Conservation (phyloP, 306 rosid genomes). For the Crotalaria pallida region DNA sequence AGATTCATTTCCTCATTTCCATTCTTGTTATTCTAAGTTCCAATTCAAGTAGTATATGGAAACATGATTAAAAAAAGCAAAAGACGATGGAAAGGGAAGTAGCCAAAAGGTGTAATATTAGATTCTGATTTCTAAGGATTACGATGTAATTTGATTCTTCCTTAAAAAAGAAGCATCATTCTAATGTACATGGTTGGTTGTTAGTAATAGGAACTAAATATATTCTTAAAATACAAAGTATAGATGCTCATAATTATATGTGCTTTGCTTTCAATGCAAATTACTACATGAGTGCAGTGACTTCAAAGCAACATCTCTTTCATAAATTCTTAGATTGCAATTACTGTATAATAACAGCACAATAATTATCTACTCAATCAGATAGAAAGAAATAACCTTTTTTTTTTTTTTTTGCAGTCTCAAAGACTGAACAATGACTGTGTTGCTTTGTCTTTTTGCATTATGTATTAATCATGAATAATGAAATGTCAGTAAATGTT, state of each 20-base stretch:
- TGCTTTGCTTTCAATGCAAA: constrained; percentile 38
- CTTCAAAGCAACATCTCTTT: constrained; percentile 48
- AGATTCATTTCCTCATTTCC: neutral
- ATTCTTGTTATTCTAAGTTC: neutral
- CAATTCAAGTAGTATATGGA: neutral
- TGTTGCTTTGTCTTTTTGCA: neutral
- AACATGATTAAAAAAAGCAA: neutral
- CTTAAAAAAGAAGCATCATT: neutral
- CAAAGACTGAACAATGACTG: neutral
- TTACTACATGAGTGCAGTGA: constrained; percentile 57
- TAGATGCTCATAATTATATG: constrained; percentile 6
- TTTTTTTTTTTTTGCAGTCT: neutral
- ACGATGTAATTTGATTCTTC: neutral
- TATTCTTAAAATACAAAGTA: constrained; percentile 19
- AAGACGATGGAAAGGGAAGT: neutral
- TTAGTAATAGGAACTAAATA: constrained; percentile 19
- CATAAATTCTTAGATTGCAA: constrained; percentile 41
- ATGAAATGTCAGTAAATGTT: constrained; percentile 19
- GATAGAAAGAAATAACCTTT: constrained; percentile 41
- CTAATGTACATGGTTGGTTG: constrained; percentile 26
- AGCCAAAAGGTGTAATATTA: neutral
- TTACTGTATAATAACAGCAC: constrained; percentile 28
- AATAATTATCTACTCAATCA: constrained; percentile 26
- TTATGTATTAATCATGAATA: neutral
- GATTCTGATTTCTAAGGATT: too few species aligned